Percentiles rank a stretch among this genome's conserved stretches.
Evolutionary conservation across 148 eudicot species (phyloP).

Genomic region (Vaccinium macrocarpon): DNA sequence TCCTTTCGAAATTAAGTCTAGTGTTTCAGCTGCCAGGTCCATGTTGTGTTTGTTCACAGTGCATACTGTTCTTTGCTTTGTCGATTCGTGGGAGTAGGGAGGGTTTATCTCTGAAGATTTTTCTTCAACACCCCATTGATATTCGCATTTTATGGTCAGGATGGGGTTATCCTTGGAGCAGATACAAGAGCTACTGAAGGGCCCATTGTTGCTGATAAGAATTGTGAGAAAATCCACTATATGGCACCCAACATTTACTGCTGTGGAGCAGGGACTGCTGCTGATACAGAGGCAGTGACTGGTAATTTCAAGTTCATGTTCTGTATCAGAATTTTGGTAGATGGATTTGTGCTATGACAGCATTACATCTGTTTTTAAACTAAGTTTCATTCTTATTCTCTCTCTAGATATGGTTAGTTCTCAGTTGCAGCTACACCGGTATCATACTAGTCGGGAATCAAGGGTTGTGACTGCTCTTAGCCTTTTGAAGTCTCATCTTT

Average conservation of each 20-base stretch:
- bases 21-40: not conserved
- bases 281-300: conserved; percentile 94
- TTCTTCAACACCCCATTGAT: not conserved
- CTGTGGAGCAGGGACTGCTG: conserved; percentile 98
- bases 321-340: not conserved
- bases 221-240: conserved; percentile 89
- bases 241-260: conserved; percentile 94
- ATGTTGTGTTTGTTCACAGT: not conserved
- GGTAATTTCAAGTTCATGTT: conserved; percentile 37
- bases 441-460: conserved; percentile 86
- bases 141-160: conserved; percentile 37
- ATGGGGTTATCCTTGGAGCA: conserved; percentile 94
- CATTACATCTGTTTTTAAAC: not conserved
- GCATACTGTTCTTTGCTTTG: not conserved
- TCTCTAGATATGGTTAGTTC: conserved; percentile 83
- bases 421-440: conserved; percentile 82
- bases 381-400: conserved; percentile 4
- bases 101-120: not conserved
- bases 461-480: conserved; percentile 86
- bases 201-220: conserved; percentile 84
- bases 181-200: conserved; percentile 92
- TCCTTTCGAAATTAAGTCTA: not conserved
- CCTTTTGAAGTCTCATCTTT: conserved; percentile 80
- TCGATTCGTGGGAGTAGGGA: not conserved
- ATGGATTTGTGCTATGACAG: not conserved